Base-by-base conservation (phyloP, 352 stramenopile genomes). In the Pythium aphanidermatum region DNA sequence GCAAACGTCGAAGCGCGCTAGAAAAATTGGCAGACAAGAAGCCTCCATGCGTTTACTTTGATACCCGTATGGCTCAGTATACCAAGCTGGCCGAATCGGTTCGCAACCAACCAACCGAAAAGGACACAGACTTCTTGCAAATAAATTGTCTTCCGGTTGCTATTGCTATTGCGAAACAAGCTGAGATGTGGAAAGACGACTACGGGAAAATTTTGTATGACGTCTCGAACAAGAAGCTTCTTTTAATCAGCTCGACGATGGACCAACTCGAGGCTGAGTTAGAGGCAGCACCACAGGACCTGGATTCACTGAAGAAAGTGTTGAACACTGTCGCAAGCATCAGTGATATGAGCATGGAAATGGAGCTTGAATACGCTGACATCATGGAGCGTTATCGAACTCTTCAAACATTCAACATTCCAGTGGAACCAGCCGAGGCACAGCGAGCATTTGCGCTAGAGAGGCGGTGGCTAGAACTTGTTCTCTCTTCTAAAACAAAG, bases 61-160 rank as follows among this genome's bases (percentile, higher is more conserved):
- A 98, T 43, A 93, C 83, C 19, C 73, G 86, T 16, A 96, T 98
- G 68, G 79, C 83, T 1, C 77, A 92, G 50, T 98, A 97, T 55
- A 83, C 83, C 7, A 65, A 79, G 2, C 60, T 98, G 0, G 83
- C 86, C 9, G 84, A 98, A 35, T 93, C 77, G 5, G 87, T 95
- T 19, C 69, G 83, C 7, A 86, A 74, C 24, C 88, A 96, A 50
- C 82, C 86, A 6, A 95, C 82, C 0, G 78, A 95, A 29, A 97
- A 97, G 55, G 89, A 97, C 51, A 95, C 96, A 0, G 90, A 97
- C 43, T 98, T 98, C 38, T 57, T 98, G 11, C 86, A 94, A 53
- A 93, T 98, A 44, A 95, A 98, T 56, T 97, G 82, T 54, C 54
- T 92, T 4, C 69, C 80, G 1, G 86, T 98, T 2, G 86, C 90